Base-by-base conservation (phyloP, 441 rosid species). In the Manihot esculenta region DNA sequence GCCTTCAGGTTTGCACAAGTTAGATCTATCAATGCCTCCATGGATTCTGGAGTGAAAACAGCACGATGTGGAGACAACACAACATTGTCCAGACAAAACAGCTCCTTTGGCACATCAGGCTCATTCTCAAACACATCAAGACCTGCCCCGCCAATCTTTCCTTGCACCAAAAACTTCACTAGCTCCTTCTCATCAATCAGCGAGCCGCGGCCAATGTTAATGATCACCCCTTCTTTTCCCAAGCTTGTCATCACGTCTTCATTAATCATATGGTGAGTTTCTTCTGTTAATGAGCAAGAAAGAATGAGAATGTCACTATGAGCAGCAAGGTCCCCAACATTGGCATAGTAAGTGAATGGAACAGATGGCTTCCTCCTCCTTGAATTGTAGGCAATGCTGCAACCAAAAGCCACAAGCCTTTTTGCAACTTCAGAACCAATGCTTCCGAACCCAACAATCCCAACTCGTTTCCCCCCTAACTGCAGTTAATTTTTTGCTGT, bases 91-190 rank as follows among this genome's bases (percentile, higher is more conserved):
- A 81, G 73, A 10, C 23, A 72, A 64, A 68, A 73, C 3, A 87
- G 84, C 71, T 85, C 81, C 57, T 74, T 38, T 15, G 87, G 87
- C 72, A 87, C 88, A 66, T 57, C 20, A 20, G 88, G 86, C 77
- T 88, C 90, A 17, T 84, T 66, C 80, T 87, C 92, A 41, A 84
- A 85, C 76, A 87, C 92, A 73, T 87, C 92, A 66, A 85, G 77
- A 26, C 89, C 88, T 17, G 89, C 92, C 1, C 90, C 92, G 18
- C 77, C 74, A 8, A 88, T 75, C 72, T 83, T 78, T 18, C 87
- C 84, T 20, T 71, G 58, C 55, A 69, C 62, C 72, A 86, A 63
- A 69, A 81, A 76, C 51, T 58, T 71, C 13, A 86, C 84, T 76
- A 89, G 38, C 69, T 82, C 90, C 68, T 83, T 67, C 83, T 90